Evolutionary conservation across 2,329 filamentous ascomycete species (phyloP), one percentile per base, ranked within the genome.

Genomic region (Phialocephala sp.): DNA sequence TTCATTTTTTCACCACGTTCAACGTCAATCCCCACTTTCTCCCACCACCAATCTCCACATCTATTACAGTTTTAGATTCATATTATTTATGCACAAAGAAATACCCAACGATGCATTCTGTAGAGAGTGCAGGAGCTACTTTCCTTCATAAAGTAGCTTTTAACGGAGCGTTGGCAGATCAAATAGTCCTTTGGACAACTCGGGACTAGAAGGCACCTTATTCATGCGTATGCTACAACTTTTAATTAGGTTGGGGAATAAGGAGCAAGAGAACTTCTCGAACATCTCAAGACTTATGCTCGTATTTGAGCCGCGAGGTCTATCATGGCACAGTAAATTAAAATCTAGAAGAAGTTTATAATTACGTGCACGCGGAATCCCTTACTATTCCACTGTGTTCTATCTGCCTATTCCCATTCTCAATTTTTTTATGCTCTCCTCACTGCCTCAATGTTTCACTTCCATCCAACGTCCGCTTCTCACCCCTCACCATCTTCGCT

Each of bases 131-230:
- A 89, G 85, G 90, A 85, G 82, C 87, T 85, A 80, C 80, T 83
- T 86, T 88, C 84, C 76, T 85, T 81, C 83, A 90, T 86, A 85
- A 87, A 84, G 80, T 83, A 85, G 84, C 81, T 83, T 89, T 89
- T 90, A 92, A 92, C 90, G 90, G 90, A 92, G 87, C 90, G 88
- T 90, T 91, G 90, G 90, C 77, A 93, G 73, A 77, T 74, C 72
- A 60, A 75, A 59, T 60, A 57, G 64, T 71, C 66, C 68, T 72
- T 66, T 60, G 68, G 64, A 61, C 64, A 70, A 68, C 47, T 72
- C 72, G 76, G 72, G 71, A 75, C 61, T 71, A 73, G 71, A 76
- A 76, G 71, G 76, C 74, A 71, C 74, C 72, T 76, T 73, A 70
- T 76, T 74, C 72, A 67, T 66, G 72, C 65, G 32, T 68, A 65